A percentile compares a stretch with the other conserved stretches of the same genome.
phyloP scores from a whole-genome alignment of 495 filamentous ascomycete species.

The Penicillium cosmopolitanum region DNA sequence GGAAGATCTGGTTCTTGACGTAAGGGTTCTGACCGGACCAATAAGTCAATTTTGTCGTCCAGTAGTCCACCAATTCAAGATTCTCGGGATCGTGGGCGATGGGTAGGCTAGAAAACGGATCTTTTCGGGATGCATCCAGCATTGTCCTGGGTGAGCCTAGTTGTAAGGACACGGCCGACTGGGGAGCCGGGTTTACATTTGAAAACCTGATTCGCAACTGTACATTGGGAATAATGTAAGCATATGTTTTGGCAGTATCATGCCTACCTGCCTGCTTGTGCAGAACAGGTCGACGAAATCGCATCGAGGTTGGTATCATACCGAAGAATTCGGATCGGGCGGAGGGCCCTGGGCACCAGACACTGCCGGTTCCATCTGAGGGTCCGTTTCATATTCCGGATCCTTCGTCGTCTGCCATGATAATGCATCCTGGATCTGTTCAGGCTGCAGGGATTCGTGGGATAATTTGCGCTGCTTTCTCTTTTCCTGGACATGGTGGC shows the following conservation, averaged over 20 bases:
- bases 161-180: constrained; percentile 11
- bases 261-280: neutral
- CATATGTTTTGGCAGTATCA: neutral
- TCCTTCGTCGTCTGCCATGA: constrained; percentile 30
- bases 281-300: neutral
- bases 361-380: constrained; percentile 5
- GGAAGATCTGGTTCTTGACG: constrained; percentile 44
- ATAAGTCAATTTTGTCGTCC: constrained; percentile 43
- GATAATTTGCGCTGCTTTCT: constrained; percentile 40
- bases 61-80: constrained; percentile 41
- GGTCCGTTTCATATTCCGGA: constrained; percentile 16
- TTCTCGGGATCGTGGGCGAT: constrained; percentile 27
- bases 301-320: constrained; percentile 18
- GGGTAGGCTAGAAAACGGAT: constrained; percentile 40
- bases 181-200: constrained; percentile 16
- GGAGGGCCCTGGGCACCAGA: constrained; percentile 7
- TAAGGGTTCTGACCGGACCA: constrained; percentile 50
- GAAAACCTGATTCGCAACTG: constrained; percentile 30
- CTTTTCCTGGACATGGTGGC: constrained; percentile 53
- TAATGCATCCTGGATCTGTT: constrained; percentile 23
- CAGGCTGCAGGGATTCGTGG: constrained; percentile 21
- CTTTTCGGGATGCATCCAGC: constrained; percentile 38
- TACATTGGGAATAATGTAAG: constrained; percentile 4
- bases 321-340: constrained; percentile 20
- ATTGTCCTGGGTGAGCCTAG: constrained; percentile 32